Evolutionary conservation across 1,139 yeast genomes (phyloP).

Genomic region (Hyphopichia burtonii): DNA sequence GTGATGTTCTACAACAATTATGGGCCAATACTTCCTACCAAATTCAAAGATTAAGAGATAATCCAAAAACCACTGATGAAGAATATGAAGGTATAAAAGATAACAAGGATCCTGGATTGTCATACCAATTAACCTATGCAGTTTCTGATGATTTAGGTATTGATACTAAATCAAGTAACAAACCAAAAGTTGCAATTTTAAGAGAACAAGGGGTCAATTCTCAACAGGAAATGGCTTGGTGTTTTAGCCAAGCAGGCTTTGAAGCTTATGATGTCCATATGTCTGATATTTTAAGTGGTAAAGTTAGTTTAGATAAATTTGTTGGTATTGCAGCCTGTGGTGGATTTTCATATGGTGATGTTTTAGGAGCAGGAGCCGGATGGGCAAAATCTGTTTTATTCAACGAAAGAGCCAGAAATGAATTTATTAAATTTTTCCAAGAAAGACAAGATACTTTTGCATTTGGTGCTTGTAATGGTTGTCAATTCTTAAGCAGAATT

Average conservation of each 20-base stretch:
- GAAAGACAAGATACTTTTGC: constrained; percentile 91
- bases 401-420: constrained; percentile 72
- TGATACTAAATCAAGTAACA: constrained; percentile 18
- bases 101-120: constrained; percentile 86
- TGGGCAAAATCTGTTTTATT: constrained; percentile 98
- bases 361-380: constrained; percentile 97
- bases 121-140: constrained; percentile 72
- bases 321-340: constrained; percentile 98
- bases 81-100: constrained; percentile 76
- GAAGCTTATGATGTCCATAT: constrained; percentile 92
- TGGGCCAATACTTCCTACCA: constrained; percentile 92
- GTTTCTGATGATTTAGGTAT: constrained; percentile 47
- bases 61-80: constrained; percentile 86
- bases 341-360: constrained; percentile 99
- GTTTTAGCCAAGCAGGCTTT: constrained; percentile 93
- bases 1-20: constrained; percentile 72
- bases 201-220: constrained; percentile 99
- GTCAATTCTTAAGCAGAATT: constrained; percentile 91
- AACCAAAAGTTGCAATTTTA: constrained; percentile 91
- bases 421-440: constrained; percentile 79
- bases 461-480: constrained; percentile 99
- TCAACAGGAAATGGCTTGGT: constrained; percentile 98
- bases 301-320: constrained; percentile 71
- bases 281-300: constrained; percentile 84
- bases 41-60: constrained; percentile 90